Conservation (phyloP, 345 rosid genomes). For the Citrus sp. region DNA sequence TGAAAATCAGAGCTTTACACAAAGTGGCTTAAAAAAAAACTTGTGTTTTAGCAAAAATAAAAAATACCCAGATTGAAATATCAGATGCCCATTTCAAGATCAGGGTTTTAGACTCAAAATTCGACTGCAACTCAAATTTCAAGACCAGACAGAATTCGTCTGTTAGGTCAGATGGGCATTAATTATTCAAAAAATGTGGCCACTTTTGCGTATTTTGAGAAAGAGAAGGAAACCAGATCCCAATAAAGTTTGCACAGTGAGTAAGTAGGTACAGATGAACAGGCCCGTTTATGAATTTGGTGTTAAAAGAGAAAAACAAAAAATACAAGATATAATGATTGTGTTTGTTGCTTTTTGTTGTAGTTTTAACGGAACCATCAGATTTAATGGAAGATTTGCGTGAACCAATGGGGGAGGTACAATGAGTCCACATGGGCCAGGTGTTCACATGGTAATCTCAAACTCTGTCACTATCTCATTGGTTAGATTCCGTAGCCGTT, state of each 20-base stretch:
- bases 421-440: not conserved
- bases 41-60: not conserved
- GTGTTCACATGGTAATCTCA: not conserved
- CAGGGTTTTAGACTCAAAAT: not conserved
- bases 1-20: not conserved
- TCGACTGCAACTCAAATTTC: not conserved
- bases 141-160: not conserved
- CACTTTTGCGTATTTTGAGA: conserved; percentile 1
- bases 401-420: not conserved
- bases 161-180: not conserved
- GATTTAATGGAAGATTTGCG: not conserved
- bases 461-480: not conserved
- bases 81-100: not conserved
- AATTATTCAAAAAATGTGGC: not conserved
- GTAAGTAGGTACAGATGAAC: not conserved
- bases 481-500: not conserved
- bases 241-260: not conserved
- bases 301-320: not conserved
- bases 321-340: not conserved
- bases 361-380: not conserved
- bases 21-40: not conserved
- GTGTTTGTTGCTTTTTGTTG: not conserved
- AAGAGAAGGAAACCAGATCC: conserved; percentile 10
- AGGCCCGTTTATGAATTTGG: not conserved
- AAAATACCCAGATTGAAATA: not conserved